Evolutionary conservation across 2,329 filamentous ascomycete genomes (phyloP), one percentile per base, ranked within the genome.

Genomic region (Exophiala alcalophila): DNA sequence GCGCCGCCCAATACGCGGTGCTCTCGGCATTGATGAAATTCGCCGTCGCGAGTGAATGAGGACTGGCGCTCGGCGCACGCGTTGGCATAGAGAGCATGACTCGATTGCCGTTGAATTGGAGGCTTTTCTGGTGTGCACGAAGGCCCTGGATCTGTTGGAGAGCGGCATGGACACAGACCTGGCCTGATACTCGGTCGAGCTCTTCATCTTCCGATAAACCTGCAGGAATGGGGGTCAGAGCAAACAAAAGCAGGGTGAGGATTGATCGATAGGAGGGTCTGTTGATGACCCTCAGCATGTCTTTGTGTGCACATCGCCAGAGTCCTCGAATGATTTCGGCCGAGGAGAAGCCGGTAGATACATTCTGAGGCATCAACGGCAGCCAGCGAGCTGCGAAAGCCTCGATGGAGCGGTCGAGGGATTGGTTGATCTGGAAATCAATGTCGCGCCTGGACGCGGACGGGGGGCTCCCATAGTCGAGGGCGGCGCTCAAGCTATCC

Each of bases 231-330:
- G 66, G 66, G 1, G 65, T 67, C 21, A 67, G 47, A 4, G 65
- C 63, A 40, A 68, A 70, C 0, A 69, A 56, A 32, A 67, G 62
- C 1, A 70, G 47, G 1, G 64, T 61, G 1, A 69, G 50, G 56
- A 68, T 66, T 0, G 67, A 69, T 10, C 64, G 59, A 37, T 69
- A 69, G 0, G 63, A 67, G 0, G 65, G 60, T 2, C 65, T 55
- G 32, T 69, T 69, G 26, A 69, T 69, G 14, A 67, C 58, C n/a
- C 61, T 58, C 5, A 67, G 55, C 60, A 68, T 65, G 33, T 67
- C 62, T 19, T 59, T 58, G 9, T 67, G 58, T 2, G 65, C 57
- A 20, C 58, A 40, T 28, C 66, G 57, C 66, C 67, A 70, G 53
- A 63, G 27, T 16, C 31, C 27, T 53, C 30, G 49, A 29, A 47